These are phyloP conservation scores for Ceratocystis destructans DNA, from an alignment of 2,329 filamentous ascomycete genomes.

Conservation along the genomic window DNA sequence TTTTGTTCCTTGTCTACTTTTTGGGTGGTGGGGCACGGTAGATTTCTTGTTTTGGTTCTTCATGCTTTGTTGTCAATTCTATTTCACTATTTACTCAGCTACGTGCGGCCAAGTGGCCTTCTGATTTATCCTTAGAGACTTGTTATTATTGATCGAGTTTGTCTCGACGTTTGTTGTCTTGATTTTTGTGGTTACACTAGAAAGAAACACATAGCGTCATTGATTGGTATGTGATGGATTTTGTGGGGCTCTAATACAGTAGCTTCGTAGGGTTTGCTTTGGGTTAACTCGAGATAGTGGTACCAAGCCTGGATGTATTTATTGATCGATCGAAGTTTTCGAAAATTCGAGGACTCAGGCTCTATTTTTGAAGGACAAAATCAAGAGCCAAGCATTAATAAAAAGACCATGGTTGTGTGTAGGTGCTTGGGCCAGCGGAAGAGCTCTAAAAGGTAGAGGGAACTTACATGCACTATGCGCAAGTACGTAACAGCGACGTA, in stretches of 20 bases:
- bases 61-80: background rate
- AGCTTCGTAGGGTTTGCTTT: background rate
- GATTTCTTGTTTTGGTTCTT: background rate
- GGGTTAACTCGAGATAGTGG: background rate
- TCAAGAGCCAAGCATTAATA: too few relatives aligned
- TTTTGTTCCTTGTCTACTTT: background rate
- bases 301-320: too few relatives aligned
- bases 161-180: background rate
- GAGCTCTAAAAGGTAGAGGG: background rate
- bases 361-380: too few relatives aligned
- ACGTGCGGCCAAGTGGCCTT: background rate
- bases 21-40: background rate
- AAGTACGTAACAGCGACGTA: background rate
- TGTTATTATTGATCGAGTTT: too few relatives aligned
- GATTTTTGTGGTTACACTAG: background rate
- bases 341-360: background rate
- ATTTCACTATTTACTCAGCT: background rate
- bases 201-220: background rate
- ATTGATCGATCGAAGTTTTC: background rate
- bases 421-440: too few relatives aligned
- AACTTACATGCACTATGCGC: background rate
- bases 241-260: background rate
- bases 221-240: background rate
- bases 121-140: too few relatives aligned
- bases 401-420: too few relatives aligned